These are phyloP conservation scores for Gossypium thurberi DNA, from an alignment of 345 rosid species.

Conservation along the genomic window DNA sequence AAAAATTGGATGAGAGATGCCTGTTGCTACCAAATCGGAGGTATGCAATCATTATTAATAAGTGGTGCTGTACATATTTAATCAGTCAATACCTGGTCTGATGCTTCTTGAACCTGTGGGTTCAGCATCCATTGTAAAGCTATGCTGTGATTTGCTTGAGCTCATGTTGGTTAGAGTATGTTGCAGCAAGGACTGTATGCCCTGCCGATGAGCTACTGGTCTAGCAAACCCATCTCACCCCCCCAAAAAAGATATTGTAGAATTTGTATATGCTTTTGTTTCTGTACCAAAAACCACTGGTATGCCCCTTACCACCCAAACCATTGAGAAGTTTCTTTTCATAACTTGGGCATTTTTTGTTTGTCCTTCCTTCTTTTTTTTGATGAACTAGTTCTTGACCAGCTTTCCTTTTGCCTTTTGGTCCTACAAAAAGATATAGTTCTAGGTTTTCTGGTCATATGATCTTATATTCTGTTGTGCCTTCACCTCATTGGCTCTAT, in stretches of 20 bases:
- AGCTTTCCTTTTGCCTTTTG: not conserved
- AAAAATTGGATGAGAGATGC: conserved; percentile 50
- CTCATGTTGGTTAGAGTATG: not conserved
- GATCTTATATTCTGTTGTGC: not conserved
- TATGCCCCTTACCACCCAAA: not conserved
- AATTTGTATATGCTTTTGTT: no score
- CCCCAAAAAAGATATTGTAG: no score
- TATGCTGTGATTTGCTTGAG: not conserved
- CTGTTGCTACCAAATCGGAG: conserved; percentile 71
- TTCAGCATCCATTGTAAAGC: not conserved
- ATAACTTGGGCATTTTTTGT: not conserved
- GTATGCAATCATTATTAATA: conserved; percentile 28
- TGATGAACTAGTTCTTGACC: not conserved
- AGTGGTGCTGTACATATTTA: not conserved
- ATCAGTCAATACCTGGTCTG: not conserved
- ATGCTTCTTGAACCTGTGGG: not conserved
- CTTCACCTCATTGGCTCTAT: not conserved
- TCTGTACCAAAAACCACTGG: not conserved
- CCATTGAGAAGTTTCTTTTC: not conserved
- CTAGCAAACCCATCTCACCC: no score
- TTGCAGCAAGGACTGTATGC: not conserved
- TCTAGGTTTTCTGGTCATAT: not conserved
- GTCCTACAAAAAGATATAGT: not conserved
- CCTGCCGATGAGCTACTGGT: no score
- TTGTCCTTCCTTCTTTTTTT: not conserved